Conservation (phyloP, 352 stramenopile species). For the Globisporangium acanthophoron region DNA sequence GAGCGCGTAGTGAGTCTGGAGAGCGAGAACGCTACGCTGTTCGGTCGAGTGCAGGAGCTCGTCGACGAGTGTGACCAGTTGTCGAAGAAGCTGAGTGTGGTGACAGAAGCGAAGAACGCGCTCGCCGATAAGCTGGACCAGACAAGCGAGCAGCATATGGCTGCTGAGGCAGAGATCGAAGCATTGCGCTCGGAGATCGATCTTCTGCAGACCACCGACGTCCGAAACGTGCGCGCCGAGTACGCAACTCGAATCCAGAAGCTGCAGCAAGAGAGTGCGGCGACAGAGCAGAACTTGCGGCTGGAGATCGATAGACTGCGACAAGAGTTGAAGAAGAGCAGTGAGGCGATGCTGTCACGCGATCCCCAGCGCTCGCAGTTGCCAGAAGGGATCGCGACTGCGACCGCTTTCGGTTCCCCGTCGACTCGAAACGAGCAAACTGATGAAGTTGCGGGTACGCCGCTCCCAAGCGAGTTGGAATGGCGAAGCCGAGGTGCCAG, state of each 20-base stretch:
- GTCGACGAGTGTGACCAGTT: constrained; percentile 31
- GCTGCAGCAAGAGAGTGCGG: constrained; percentile 44
- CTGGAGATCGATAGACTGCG: constrained; percentile 54
- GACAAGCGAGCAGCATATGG: constrained; percentile 26
- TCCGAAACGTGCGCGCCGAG: constrained; percentile 35
- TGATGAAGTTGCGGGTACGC: constrained; percentile 15
- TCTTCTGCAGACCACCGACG: constrained; percentile 57
- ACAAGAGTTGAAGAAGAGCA: constrained; percentile 35
- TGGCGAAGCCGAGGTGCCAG: constrained; percentile 24
- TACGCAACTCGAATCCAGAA: constrained; percentile 42
- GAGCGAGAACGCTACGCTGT: constrained; percentile 31
- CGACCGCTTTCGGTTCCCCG: neutral
- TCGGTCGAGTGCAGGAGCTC: constrained; percentile 20
- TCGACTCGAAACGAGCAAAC: neutral
- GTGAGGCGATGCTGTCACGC: constrained; percentile 3
- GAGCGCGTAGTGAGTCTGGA: constrained; percentile 26
- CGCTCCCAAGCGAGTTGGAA: constrained; percentile 13
- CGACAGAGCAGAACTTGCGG: constrained; percentile 33
- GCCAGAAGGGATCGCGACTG: neutral
- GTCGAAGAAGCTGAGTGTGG: constrained; percentile 21
- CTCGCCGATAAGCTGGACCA: constrained; percentile 53
- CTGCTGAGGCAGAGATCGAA: constrained; percentile 44
- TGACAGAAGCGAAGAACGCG: constrained; percentile 43
- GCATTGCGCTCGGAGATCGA: constrained; percentile 57
- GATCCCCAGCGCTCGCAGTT: neutral